Conservation (phyloP, 345 rosid genomes). For the Gossypium turneri region DNA sequence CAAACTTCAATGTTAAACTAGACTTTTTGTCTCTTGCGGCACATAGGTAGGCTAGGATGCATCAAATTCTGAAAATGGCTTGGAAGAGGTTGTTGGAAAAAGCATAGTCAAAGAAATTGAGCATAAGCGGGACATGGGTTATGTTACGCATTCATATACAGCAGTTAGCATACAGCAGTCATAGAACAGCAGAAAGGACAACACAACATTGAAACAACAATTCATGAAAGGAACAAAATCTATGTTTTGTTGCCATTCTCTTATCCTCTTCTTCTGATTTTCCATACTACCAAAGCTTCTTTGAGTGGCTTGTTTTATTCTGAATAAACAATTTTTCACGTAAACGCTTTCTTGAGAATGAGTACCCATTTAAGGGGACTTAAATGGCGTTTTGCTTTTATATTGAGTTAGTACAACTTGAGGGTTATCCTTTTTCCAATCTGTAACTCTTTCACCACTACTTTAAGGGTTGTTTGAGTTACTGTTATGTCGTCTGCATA, state of each 20-base stretch:
- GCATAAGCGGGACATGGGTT: not conserved
- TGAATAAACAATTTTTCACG: not conserved
- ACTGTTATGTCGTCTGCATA: not conserved
- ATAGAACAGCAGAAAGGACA: conserved; percentile 4
- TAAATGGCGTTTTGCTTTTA: not conserved
- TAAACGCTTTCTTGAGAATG: not conserved
- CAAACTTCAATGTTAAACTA: not conserved
- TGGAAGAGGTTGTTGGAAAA: not conserved
- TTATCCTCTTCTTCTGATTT: not conserved
- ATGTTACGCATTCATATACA: not conserved
- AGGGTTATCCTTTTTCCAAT: not conserved
- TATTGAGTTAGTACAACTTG: not conserved
- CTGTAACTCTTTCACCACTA: not conserved
- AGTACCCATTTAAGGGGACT: not conserved
- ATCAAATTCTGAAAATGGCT: not conserved
- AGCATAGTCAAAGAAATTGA: not conserved
- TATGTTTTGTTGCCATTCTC: not conserved
- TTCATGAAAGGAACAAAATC: not conserved
- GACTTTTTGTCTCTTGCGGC: conserved; percentile 4
- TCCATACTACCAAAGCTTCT: not conserved
- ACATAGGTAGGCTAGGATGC: not conserved
- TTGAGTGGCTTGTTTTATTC: conserved; percentile 3
- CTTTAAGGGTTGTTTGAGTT: not conserved
- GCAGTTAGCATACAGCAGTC: not conserved
- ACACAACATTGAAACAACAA: not conserved